These are phyloP conservation scores for Aureobasidium vineae DNA, from an alignment of 2,329 filamentous ascomycete genomes.

Conservation along the genomic window DNA sequence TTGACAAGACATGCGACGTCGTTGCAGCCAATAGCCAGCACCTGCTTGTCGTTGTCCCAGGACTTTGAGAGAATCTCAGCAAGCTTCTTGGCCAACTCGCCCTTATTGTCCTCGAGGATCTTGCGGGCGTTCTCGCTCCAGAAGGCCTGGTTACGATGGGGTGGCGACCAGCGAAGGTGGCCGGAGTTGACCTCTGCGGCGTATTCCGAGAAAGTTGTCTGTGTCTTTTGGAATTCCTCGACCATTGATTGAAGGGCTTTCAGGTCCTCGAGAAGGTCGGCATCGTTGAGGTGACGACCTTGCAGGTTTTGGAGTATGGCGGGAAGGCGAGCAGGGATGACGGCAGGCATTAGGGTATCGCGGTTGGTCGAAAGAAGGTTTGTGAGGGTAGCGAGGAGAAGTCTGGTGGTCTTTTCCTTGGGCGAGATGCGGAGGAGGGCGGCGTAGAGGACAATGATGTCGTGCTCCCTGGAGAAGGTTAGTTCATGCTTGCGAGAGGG, in stretches of 20 bases:
- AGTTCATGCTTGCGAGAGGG: constrained; percentile 29
- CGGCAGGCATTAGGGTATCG: constrained; percentile 70
- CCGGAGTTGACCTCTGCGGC: constrained; percentile 81
- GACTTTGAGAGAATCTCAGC: constrained; percentile 81
- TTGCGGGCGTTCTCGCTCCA: constrained; percentile 89
- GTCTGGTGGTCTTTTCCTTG: constrained; percentile 95
- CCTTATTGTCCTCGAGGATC: constrained; percentile 80
- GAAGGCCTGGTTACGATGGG: constrained; percentile 81
- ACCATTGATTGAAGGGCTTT: constrained; percentile 59
- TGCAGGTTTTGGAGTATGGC: constrained; percentile 58
- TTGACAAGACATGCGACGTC: constrained; percentile 86
- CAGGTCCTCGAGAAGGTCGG: constrained; percentile 54
- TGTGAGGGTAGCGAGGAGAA: constrained; percentile 83
- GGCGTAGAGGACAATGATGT: constrained; percentile 88
- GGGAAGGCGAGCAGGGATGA: constrained; percentile 80
- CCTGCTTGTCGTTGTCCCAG: constrained; percentile 81
- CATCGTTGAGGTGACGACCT: constrained; percentile 51
- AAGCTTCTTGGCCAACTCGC: constrained; percentile 73
- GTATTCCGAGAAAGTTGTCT: constrained; percentile 67
- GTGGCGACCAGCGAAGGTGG: constrained; percentile 88
- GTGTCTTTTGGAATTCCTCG: constrained; percentile 76
- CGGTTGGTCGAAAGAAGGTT: constrained; percentile 78
- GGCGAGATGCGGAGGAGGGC: constrained; percentile 87
- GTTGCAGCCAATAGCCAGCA: constrained; percentile 89
- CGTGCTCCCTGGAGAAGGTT: constrained; percentile 68